Percentiles rank a stretch among this genome's conserved stretches.
These are phyloP conservation scores for Coemansia aciculifera DNA, from an alignment of 192 early-diverging fungal species.

Conservation along the genomic window DNA sequence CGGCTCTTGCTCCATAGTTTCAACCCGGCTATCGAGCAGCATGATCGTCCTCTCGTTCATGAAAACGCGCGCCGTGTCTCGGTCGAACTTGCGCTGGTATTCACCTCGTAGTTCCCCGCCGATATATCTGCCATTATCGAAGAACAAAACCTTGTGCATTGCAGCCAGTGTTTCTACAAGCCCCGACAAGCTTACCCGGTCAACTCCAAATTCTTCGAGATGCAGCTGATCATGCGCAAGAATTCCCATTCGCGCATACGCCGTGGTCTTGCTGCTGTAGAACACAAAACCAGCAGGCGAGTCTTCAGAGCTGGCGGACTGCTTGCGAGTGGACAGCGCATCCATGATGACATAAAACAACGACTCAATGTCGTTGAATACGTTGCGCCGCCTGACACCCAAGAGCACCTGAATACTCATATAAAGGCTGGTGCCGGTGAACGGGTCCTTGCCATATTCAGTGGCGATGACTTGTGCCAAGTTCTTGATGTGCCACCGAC, in stretches of 20 bases:
- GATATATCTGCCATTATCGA: neutral
- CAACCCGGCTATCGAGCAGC: no score
- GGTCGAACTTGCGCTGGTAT: neutral
- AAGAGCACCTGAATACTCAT: slow-evolving; percentile 13
- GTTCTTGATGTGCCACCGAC: no score
- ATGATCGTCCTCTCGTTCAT: neutral
- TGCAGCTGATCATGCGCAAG: neutral
- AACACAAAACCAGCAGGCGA: neutral
- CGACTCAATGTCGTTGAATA: slow-evolving; percentile 15
- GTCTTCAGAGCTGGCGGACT: neutral
- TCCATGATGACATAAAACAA: no score
- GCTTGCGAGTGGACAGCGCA: neutral
- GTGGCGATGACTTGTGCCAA: neutral
- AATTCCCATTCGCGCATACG: neutral
- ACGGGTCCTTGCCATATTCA: neutral
- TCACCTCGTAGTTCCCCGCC: neutral
- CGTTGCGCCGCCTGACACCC: neutral
- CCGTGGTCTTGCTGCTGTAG: neutral
- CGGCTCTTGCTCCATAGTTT: no score
- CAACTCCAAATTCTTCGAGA: neutral
- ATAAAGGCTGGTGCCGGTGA: neutral
- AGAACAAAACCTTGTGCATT: neutral
- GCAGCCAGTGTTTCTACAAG: neutral
- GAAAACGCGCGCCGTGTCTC: neutral
- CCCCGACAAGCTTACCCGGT: neutral